phyloP scores from a whole-genome alignment of 2,329 filamentous ascomycete species.

The Diaporthe sp. region DNA sequence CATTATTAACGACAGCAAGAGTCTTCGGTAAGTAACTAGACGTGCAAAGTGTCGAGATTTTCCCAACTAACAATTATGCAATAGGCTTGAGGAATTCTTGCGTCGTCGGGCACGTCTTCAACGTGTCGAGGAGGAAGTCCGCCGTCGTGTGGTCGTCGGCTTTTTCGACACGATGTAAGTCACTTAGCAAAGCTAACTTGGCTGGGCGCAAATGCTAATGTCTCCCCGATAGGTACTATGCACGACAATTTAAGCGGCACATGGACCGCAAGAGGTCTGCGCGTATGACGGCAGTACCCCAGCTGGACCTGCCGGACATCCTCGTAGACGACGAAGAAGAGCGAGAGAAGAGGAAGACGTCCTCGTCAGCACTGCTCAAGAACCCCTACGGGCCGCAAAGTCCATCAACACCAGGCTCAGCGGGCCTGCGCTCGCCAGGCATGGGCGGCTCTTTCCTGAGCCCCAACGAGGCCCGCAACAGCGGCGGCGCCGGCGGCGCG shows the following conservation, averaged over 20 bases:
- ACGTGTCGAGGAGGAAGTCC: conserved; percentile 93
- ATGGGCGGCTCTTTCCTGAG: conserved; percentile 49
- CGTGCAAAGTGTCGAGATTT: background rate
- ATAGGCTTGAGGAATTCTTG: conserved; percentile 90
- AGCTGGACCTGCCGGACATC: conserved; percentile 89
- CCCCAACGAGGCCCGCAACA: conserved; percentile 51
- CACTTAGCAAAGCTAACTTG: background rate
- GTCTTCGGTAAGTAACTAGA: conserved; percentile 73
- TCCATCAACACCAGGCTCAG: conserved; percentile 44
- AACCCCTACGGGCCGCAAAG: conserved; percentile 28
- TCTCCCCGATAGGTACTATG: conserved; percentile 73
- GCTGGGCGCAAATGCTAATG: conserved; percentile 16
- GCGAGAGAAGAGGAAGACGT: conserved; percentile 44
- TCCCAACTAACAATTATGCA: conserved; percentile 44
- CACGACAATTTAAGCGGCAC: conserved; percentile 82
- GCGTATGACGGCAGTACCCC: conserved; percentile 82
- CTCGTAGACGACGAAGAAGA: conserved; percentile 84
- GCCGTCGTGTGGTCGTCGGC: conserved; percentile 88
- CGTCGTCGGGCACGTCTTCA: conserved; percentile 90
- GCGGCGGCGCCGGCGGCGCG: conserved; percentile 43
- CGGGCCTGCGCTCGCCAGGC: conserved; percentile 40
- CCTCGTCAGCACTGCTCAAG: conserved; percentile 34
- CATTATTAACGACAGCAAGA: conserved; percentile 98
- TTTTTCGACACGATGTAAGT: conserved; percentile 93
- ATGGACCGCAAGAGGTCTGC: conserved; percentile 79